These are phyloP conservation scores for Solanum aculeatissimum DNA, from an alignment of 305 asterid genomes.

Conservation along the genomic window DNA sequence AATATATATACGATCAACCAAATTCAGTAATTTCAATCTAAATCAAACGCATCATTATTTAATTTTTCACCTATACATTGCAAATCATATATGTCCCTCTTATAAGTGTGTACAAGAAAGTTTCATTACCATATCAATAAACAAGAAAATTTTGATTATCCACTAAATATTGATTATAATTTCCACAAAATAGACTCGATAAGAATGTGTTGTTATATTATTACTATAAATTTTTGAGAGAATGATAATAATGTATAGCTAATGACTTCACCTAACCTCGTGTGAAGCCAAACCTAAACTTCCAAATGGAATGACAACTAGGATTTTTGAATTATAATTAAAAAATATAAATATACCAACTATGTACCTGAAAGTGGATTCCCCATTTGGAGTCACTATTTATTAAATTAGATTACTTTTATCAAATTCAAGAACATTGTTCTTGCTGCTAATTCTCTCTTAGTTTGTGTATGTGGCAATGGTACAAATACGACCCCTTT, in stretches of 20 bases:
- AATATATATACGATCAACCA: background rate
- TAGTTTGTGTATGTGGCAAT: background rate
- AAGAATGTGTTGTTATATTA: background rate
- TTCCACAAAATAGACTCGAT: background rate
- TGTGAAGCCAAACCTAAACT: conserved; percentile 6
- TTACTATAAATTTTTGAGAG: background rate
- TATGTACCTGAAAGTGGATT: conserved; percentile 6
- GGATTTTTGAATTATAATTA: background rate
- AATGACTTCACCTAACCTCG: conserved; percentile 14
- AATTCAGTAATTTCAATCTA: background rate
- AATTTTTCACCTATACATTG: background rate
- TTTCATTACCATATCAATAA: background rate
- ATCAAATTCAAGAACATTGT: background rate
- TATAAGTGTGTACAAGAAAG: background rate
- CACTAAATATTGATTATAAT: background rate
- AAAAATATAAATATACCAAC: background rate
- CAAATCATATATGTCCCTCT: background rate
- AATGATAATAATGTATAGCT: background rate
- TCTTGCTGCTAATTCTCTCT: background rate
- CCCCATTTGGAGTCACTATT: background rate
- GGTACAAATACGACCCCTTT: background rate
- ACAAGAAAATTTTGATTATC: background rate
- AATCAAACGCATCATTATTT: too few relatives aligned
- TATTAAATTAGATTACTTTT: background rate
- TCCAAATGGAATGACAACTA: conserved; percentile 17